phyloP scores from a whole-genome alignment of 352 stramenopile genomes.

The Pythium brassicae region DNA sequence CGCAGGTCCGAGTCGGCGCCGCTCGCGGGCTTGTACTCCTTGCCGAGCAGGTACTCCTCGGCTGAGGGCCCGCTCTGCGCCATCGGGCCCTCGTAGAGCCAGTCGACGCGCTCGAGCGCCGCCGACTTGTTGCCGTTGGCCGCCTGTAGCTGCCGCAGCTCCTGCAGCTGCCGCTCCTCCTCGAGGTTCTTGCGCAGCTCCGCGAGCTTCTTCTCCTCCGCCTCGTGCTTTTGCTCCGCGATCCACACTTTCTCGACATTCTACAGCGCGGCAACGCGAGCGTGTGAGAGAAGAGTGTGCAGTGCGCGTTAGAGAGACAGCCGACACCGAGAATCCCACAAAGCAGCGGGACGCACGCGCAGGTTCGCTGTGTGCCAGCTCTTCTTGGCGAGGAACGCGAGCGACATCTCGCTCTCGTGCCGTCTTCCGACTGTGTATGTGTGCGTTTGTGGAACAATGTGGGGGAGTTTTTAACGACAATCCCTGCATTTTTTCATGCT shows the following conservation, averaged over 20 bases:
- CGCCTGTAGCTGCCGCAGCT: conserved; percentile 91
- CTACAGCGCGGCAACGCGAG: conserved; percentile 22
- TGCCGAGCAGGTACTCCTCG: conserved; percentile 93
- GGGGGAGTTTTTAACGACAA: too few species aligned
- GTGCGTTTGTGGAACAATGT: too few species aligned
- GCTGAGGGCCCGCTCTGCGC: conserved; percentile 53
- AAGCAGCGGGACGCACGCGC: conserved; percentile 38
- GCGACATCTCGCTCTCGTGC: conserved; percentile 76
- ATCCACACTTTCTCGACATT: conserved; percentile 99
- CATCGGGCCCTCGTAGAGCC: conserved; percentile 96
- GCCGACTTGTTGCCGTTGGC: conserved; percentile 76
- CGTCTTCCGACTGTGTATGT: not conserved
- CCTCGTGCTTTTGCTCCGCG: conserved; percentile 92
- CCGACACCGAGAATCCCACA: too few species aligned
- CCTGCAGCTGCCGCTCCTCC: conserved; percentile 94
- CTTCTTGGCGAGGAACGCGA: conserved; percentile 96
- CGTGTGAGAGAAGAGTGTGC: not conserved
- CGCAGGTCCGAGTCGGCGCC: conserved; percentile 40
- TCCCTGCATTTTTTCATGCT: too few species aligned
- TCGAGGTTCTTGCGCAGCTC: conserved; percentile 97
- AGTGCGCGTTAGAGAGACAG: not conserved
- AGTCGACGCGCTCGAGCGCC: conserved; percentile 88
- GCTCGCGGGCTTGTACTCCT: conserved; percentile 69
- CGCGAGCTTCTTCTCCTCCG: conserved; percentile 90
- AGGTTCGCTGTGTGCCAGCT: conserved; percentile 97